These are phyloP conservation scores for Annulohypoxylon nitens DNA, from an alignment of 495 filamentous ascomycete genomes.

Conservation along the genomic window DNA sequence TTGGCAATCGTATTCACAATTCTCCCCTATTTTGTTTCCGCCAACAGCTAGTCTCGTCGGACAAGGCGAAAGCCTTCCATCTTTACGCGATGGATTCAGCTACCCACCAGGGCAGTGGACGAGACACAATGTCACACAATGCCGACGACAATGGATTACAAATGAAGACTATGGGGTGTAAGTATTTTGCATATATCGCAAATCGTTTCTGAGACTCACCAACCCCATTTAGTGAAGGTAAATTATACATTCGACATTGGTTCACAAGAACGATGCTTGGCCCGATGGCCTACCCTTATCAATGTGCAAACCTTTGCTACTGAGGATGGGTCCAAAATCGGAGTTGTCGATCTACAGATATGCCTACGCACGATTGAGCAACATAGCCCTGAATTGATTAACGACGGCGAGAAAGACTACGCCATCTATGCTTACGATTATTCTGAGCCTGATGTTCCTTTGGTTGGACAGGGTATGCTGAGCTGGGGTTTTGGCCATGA, in stretches of 20 bases:
- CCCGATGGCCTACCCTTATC: constrained; percentile 85
- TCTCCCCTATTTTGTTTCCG: constrained; percentile 9
- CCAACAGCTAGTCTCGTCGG: constrained; percentile 6
- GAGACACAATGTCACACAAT: constrained; percentile 67
- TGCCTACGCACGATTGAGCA: constrained; percentile 87
- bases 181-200: constrained; percentile 23
- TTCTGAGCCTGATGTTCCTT: constrained; percentile 90
- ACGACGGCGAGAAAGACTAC: constrained; percentile 87
- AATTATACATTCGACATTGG: constrained; percentile 96
- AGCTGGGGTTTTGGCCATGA: constrained; percentile 79
- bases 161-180: constrained; percentile 66
- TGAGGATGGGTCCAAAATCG: constrained; percentile 79
- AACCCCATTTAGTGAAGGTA: constrained; percentile 80
- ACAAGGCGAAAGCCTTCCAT: constrained; percentile 15
- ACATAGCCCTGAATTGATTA: constrained; percentile 87
- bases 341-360: constrained; percentile 88
- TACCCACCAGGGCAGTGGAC: constrained; percentile 22
- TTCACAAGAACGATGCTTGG: constrained; percentile 89
- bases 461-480: constrained; percentile 96
- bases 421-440: constrained; percentile 97
- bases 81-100: constrained; percentile 40
- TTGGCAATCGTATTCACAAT: not conserved
- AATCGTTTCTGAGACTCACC: constrained; percentile 41
- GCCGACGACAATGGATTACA: constrained; percentile 60
- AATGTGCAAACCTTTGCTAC: constrained; percentile 82